Percentiles rank a stretch among this genome's conserved stretches.
phyloP scores from a whole-genome alignment of 805 yeast species.

The Yarrowia deformans region DNA sequence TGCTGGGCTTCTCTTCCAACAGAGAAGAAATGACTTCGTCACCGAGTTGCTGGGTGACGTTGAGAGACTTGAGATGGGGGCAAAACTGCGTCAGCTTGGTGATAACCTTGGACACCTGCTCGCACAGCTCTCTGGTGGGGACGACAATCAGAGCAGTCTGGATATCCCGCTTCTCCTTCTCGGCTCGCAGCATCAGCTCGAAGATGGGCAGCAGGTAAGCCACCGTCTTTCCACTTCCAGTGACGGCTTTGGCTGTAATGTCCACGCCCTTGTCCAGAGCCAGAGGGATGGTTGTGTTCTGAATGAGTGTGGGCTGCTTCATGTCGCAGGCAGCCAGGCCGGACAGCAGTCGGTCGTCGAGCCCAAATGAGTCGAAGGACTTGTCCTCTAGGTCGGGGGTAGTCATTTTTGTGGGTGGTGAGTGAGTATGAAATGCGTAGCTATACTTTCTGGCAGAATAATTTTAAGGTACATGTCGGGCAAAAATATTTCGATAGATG shows the following conservation, averaged over 20 bases:
- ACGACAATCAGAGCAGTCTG: slow-evolving; percentile 70
- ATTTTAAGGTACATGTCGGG: slow-evolving; percentile 31
- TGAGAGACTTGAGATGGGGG: slow-evolving; percentile 67
- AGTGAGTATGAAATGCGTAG: slow-evolving; percentile 9
- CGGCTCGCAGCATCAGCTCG: slow-evolving; percentile 66
- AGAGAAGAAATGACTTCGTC: slow-evolving; percentile 76
- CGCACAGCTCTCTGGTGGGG: slow-evolving; percentile 91
- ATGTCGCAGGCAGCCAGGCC: slow-evolving; percentile 83
- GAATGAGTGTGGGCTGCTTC: slow-evolving; percentile 87
- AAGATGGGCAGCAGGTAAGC: slow-evolving; percentile 89
- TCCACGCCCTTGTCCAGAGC: slow-evolving; percentile 91
- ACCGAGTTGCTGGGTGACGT: slow-evolving; percentile 69
- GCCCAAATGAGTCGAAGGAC: slow-evolving; percentile 72
- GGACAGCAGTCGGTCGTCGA: slow-evolving; percentile 84
- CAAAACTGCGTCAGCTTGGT: slow-evolving; percentile 74
- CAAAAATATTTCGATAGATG: slow-evolving; percentile 33
- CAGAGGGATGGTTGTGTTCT: slow-evolving; percentile 87
- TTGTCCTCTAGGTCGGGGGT: slow-evolving; percentile 22
- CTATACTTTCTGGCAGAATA: slow-evolving; percentile 12
- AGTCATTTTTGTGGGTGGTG: slow-evolving; percentile 11
- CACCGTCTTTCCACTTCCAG: slow-evolving; percentile 96
- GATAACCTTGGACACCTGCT: slow-evolving; percentile 78
- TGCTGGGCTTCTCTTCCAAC: slow-evolving; percentile 76
- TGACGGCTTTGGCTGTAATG: slow-evolving; percentile 89
- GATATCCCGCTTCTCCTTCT: slow-evolving; percentile 42